phyloP scores from a whole-genome alignment of 345 rosid genomes.

The Cardiospermum halicacabum region DNA sequence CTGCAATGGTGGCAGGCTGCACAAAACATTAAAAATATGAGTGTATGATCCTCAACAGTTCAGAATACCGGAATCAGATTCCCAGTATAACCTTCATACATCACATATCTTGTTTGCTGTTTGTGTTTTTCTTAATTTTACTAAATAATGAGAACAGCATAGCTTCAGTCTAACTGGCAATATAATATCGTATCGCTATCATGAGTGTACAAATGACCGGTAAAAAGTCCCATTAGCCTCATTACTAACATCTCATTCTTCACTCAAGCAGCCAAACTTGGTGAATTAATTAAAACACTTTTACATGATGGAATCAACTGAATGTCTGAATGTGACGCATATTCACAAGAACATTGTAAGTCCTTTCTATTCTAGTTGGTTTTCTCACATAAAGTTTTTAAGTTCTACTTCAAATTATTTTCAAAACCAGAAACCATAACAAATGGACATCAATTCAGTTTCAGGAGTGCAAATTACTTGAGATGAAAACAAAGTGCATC shows the following conservation, averaged over 20 bases:
- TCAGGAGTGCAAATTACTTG: slow-evolving; percentile 43
- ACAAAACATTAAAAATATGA: slow-evolving; percentile 17
- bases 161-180: background rate
- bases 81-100: background rate
- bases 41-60: background rate
- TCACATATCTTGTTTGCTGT: background rate
- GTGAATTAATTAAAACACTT: background rate
- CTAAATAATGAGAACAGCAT: background rate
- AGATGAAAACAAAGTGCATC: slow-evolving; percentile 89
- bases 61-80: background rate
- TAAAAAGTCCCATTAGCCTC: background rate
- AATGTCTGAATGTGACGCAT: background rate
- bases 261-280: background rate
- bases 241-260: background rate
- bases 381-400: background rate
- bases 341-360: background rate
- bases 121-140: background rate
- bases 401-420: background rate
- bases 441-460: slow-evolving; percentile 1
- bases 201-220: background rate
- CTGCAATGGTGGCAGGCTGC: slow-evolving; percentile 81
- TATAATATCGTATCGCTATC: background rate
- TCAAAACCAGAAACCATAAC: background rate
- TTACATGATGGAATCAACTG: background rate
- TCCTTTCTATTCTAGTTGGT: background rate